These are phyloP conservation scores for Pythium folliculosum DNA, from an alignment of 352 stramenopile genomes.

Conservation along the genomic window DNA sequence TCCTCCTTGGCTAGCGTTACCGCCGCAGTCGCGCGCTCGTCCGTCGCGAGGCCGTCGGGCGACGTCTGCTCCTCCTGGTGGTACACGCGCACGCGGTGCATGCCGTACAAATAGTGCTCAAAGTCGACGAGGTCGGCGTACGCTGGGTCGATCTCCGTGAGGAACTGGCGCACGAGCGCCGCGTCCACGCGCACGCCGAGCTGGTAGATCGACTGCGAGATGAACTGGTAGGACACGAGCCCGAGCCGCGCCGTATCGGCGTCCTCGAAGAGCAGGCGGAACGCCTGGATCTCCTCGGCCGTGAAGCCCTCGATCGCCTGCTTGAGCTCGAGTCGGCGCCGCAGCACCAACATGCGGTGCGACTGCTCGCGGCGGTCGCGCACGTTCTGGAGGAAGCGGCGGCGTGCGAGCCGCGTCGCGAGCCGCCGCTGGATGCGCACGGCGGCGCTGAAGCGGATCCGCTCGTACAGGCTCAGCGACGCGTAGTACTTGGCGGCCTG, in stretches of 20 bases:
- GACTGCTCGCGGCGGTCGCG: constrained; percentile 45
- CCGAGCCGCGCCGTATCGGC: constrained; percentile 63
- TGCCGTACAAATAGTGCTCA: constrained; percentile 81
- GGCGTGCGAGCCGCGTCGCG: constrained; percentile 51
- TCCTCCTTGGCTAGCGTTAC: constrained; percentile 30
- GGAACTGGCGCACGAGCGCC: constrained; percentile 46
- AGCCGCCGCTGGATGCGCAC: constrained; percentile 67
- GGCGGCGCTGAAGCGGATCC: constrained; percentile 65
- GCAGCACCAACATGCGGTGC: constrained; percentile 39
- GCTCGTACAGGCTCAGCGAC: constrained; percentile 68
- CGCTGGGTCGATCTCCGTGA: constrained; percentile 58
- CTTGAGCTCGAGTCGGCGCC: constrained; percentile 45
- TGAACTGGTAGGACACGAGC: constrained; percentile 65
- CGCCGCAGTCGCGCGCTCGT: background rate
- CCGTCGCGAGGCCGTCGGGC: background rate
- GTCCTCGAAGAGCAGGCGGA: constrained; percentile 62
- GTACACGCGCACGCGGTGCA: constrained; percentile 69
- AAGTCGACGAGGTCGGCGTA: constrained; percentile 81
- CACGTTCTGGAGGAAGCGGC: constrained; percentile 50
- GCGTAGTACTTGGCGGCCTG: constrained; percentile 38
- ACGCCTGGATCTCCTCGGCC: constrained; percentile 63
- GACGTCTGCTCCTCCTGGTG: constrained; percentile 58
- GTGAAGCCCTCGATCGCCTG: constrained; percentile 65
- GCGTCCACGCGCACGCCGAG: constrained; percentile 60
- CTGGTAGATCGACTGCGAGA: constrained; percentile 74